Percentiles rank a stretch among this genome's conserved stretches.
phyloP scores from a whole-genome alignment of 129 eudicot species.

The Solidago caesia region DNA sequence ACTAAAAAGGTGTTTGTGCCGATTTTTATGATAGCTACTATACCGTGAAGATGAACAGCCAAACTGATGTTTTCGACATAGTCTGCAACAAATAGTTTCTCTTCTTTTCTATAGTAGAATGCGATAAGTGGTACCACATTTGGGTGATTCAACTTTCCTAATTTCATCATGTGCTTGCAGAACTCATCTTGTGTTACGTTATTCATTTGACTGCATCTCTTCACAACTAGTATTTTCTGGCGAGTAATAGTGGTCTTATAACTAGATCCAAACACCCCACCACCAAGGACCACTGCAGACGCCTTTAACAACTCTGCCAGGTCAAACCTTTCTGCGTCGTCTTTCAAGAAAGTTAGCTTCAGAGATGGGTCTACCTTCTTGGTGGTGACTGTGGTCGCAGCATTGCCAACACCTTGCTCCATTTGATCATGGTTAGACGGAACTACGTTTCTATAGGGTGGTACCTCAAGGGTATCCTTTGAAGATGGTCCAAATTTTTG shows the following conservation, averaged over 20 bases:
- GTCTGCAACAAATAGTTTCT: conserved; percentile 68
- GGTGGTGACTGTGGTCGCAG: conserved; percentile 1
- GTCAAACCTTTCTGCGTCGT: conserved; percentile 60
- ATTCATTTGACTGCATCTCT: conserved; percentile 83
- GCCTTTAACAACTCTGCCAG: conserved; percentile 72
- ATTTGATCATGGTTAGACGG: conserved; percentile 39
- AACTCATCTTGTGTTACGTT: conserved; percentile 74
- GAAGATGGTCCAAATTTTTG: conserved; percentile 28
- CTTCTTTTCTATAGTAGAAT: conserved; percentile 73
- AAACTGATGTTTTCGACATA: conserved; percentile 66
- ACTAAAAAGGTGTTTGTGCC: not conserved
- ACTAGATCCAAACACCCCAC: conserved; percentile 80
- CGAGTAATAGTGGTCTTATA: conserved; percentile 61
- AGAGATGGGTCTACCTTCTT: conserved; percentile 36
- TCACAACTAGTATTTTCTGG: conserved; percentile 65
- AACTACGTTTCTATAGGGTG: conserved; percentile 22
- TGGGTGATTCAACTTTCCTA: conserved; percentile 67
- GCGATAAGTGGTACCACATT: conserved; percentile 74
- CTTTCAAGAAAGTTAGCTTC: conserved; percentile 58
- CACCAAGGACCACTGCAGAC: conserved; percentile 77
- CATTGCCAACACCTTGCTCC: conserved; percentile 44
- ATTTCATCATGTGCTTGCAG: conserved; percentile 78
- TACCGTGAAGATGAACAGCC: conserved; percentile 87
- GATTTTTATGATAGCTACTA: conserved; percentile 1
- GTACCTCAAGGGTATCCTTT: conserved; percentile 9